A percentile compares a stretch with the other conserved stretches of the same genome.
These are phyloP conservation scores for Conticribra weissflogii DNA, from an alignment of 108 stramenopile species.

Conservation along the genomic window DNA sequence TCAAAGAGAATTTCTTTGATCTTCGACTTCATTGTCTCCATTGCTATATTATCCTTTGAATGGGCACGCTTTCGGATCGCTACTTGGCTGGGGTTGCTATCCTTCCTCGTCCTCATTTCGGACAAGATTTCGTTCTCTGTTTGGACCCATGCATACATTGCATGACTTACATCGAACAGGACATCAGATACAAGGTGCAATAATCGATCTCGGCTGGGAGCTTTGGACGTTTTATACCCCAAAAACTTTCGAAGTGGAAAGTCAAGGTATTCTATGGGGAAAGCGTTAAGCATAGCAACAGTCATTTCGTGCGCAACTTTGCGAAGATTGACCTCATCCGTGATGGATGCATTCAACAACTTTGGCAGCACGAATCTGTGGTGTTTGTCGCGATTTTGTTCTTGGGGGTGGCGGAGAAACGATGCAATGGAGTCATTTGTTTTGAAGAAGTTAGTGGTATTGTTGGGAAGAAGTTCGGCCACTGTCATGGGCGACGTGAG, in stretches of 20 bases:
- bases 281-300: conserved; percentile 16
- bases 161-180: conserved; percentile 64
- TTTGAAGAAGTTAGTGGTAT: conserved; percentile 8
- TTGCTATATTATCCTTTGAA: neutral
- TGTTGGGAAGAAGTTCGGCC: neutral
- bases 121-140: conserved; percentile 38
- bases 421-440: conserved; percentile 21
- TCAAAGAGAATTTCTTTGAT: conserved; percentile 41
- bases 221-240: conserved; percentile 51
- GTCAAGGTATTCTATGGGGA: conserved; percentile 19
- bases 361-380: conserved; percentile 35
- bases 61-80: neutral
- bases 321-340: conserved; percentile 35
- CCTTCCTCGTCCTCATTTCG: too few species aligned
- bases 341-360: conserved; percentile 42
- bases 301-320: conserved; percentile 27
- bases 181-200: conserved; percentile 39
- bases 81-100: neutral
- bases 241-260: conserved; percentile 42
- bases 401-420: conserved; percentile 14
- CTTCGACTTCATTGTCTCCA: conserved; percentile 7
- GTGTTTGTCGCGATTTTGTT: conserved; percentile 25
- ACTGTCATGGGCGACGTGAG: neutral
- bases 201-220: conserved; percentile 29
- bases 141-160: conserved; percentile 56